Evolutionary conservation across 164 flowering plant species (phyloP), one percentile per base, ranked within the genome.

Genomic region (Litsea cubeba): DNA sequence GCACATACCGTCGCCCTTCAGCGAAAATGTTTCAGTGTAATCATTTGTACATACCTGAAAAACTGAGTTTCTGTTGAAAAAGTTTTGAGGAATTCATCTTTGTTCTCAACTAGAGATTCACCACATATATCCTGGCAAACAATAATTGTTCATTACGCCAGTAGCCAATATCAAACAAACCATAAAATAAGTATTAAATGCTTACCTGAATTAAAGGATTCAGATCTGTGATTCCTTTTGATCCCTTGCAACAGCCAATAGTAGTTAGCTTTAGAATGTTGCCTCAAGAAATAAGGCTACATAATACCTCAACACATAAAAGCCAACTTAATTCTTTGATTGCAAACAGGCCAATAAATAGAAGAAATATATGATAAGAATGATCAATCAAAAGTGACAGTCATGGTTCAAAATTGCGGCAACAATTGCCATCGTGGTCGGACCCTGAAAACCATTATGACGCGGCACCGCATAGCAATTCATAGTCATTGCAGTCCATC

Each of bases 201-300:
- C 71, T 50, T 40, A 95, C 99, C 96, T 91, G 88, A 72, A 93
- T 91, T 78, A 88, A 79, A 76, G 88, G 76, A 70, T 86, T 87
- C 74, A 95, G 78, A 72, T 90, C 92, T 28, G 99, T 93, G 75
- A 90, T 83, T 66, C 99, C 97, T 83, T 89, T 95, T 73, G 92
- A 94, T 50, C 91, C 91, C 97, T 94, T 32, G 35, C 1, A 83
- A 73, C 79, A 57, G 28, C 17, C 72, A 62, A 65, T 3, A 70
- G 50, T 12, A 49, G 17, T 70, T 70, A 70, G 24, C 22, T 25
- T 28, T 14, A 30, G 50, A 10, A 66, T 30, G 40, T 5, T 66
- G 69, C 46, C 28, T 26, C 32, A 30, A 66, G 69, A 66, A 23
- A 64, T 25, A 63, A 23, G 15, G 30, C 60, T 54, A 20, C 60